Evolutionary conservation across 805 yeast genomes (phyloP).

Genomic region (Tetrapisispora namnaoensis): DNA sequence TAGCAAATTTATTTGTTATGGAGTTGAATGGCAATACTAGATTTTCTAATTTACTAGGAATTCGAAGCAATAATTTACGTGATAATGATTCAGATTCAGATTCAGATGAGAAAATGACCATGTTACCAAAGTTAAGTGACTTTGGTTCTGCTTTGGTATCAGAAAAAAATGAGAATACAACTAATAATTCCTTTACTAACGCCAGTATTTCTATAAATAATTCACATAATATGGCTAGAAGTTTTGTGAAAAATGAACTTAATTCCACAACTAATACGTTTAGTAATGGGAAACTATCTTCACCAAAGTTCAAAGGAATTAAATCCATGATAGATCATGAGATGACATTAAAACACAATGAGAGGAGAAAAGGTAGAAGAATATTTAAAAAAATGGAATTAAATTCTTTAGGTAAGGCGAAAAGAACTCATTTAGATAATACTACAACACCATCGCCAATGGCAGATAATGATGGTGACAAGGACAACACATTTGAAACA

Average conservation of each 20-base stretch:
- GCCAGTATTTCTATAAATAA: background rate
- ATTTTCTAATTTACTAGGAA: background rate
- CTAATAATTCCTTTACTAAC: background rate
- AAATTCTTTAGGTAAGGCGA: conserved; percentile 25
- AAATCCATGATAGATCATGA: conserved; percentile 24
- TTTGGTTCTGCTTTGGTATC: conserved; percentile 26
- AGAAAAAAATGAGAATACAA: conserved; percentile 1
- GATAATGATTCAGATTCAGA: conserved; percentile 5
- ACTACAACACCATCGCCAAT: background rate
- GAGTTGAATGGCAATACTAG: background rate
- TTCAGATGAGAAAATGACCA: conserved; percentile 22
- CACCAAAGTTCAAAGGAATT: conserved; percentile 14
- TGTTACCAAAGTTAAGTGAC: conserved; percentile 24
- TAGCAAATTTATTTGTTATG: background rate
- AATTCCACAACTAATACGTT: background rate
- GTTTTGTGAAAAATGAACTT: background rate
- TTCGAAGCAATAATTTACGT: background rate
- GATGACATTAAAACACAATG: conserved; percentile 15
- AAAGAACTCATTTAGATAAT: conserved; percentile 15
- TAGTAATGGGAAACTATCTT: conserved; percentile 7
- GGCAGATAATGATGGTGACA: background rate
- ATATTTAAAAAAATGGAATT: conserved; percentile 19
- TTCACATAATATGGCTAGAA: background rate
- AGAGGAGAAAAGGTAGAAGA: conserved; percentile 21
- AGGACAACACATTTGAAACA: too few species aligned